Base-by-base conservation (phyloP, 2,329 filamentous ascomycete species). In the Botrytis byssoidea region DNA sequence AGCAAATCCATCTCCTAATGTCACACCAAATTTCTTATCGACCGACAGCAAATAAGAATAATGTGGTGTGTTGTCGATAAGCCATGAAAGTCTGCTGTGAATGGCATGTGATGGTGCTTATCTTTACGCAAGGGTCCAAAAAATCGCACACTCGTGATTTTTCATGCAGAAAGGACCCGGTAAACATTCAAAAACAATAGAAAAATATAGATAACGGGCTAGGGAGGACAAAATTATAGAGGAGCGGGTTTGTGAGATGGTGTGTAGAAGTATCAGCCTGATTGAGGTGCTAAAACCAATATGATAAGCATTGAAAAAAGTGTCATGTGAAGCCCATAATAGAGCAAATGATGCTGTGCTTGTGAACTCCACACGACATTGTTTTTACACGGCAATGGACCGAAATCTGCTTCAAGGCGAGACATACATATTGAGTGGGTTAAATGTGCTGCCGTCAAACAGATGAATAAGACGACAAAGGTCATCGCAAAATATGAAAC, bases 51-150 rank as follows among this genome's bases (percentile, higher is more conserved):
- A 57, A 12, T 42, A 29, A 57, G 25, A 60, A 32, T 18, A 18
- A 29, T 35, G 12, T 68, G n/a, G 70, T 68, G 44, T 67, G 70
- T 46, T 35, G 70, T 42, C 37, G 70, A 72, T 72, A 72, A 72
- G 70, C 63, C 29, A 42, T 68, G 40, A 29, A 66, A 25, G 70
- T 72, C 70, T 55, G 70, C 63, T 72, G 70, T 37, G 35, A 60
- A 72, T n/a, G 63, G 51, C 70, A 72, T 72, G 70, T 72, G 70
- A 72, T 68, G 70, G 37, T 72, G 46, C 70, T 72, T 72, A 72
- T 72, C 70, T 72, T 59, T 68, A 10, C 25, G 16, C 70, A 72
- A 25, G 69, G 70, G 55, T 72, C 35, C 40, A 61, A 42, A 61
- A 44, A 59, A 46, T 48, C 40, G 16, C 51, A 72, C 69, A 71